Base-by-base conservation (phyloP, 108 stramenopile species). In the Cyclostephanos tholiformis region DNA sequence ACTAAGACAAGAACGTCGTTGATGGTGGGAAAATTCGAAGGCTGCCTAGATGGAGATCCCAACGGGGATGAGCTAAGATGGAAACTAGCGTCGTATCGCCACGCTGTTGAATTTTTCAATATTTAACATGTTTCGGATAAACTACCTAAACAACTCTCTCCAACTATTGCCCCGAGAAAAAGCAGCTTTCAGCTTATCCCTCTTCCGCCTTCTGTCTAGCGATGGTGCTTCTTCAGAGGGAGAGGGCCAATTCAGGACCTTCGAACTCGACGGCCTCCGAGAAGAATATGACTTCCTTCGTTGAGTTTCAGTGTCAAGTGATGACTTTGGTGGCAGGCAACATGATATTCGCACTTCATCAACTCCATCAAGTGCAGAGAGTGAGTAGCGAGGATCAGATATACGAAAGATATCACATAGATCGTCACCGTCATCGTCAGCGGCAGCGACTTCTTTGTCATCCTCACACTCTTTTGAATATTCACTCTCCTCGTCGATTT, bases 1-100 rank as follows among this genome's bases (percentile, higher is more conserved):
- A 48, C 10, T 41, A 41, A 30, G n/a, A 64, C 26, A 48, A 52
- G 65, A 43, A 79, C 66, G 36, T 35, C 26, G n/a, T 62, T 80
- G 6, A 69, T 50, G 41, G 82, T 83, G 46, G 82, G 58, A 11
- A 76, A 46, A 16, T 83, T 83, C 38, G 82, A 83, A 58, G 75
- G 74, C 0, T 83, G 82, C 65, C 19, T 83, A 38, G 48, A 67
- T 13, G 67, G 67, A 25, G 63, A 79, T 51, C 82, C 82, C 0
- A 83, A 79, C 60, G 77, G 77, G 1, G 82, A 79, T 46, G 79
- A 84, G 16, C 91, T 91, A 57, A 80, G 84, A 65, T 97, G 94
- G 53, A 95, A 84, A 57, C 93, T 93, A 75, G 92, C 85, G 61
- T 88, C 87, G 35, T 77, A 83, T 22, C 87, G 85, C 25, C 73